Evolutionary conservation across 2,329 filamentous ascomycete genomes (phyloP).

Genomic region (Epichloe gansuensis): DNA sequence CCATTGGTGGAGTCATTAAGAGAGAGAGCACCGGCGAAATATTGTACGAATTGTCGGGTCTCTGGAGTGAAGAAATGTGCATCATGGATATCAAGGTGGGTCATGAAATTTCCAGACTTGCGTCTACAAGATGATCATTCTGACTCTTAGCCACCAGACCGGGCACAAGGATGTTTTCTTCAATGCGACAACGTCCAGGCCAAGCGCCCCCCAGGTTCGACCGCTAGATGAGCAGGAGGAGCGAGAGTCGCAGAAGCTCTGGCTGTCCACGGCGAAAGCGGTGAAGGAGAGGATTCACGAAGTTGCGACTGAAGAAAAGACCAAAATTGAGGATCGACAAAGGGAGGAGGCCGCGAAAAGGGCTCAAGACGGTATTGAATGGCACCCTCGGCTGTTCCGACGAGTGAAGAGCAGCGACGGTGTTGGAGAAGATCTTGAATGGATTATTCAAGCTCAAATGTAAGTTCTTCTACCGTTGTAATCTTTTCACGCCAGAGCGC

Average conservation of each 20-base stretch:
- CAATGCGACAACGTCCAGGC: constrained; percentile 66
- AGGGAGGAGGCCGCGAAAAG: constrained; percentile 75
- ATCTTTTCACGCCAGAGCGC: neutral
- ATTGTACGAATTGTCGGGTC: constrained; percentile 80
- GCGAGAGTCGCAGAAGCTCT: constrained; percentile 79
- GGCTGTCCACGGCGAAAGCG: constrained; percentile 69
- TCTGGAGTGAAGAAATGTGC: constrained; percentile 92
- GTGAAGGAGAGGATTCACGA: constrained; percentile 79
- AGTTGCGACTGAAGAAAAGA: constrained; percentile 85
- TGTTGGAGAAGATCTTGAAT: constrained; percentile 82
- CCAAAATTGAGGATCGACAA: constrained; percentile 87
- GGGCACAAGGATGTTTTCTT: constrained; percentile 84
- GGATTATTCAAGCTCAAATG: constrained; percentile 85
- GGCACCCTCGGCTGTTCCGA: constrained; percentile 79
- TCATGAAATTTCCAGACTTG: neutral
- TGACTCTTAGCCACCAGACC: constrained; percentile 42
- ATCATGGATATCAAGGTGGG: constrained; percentile 70
- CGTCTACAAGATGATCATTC: neutral
- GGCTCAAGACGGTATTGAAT: constrained; percentile 66
- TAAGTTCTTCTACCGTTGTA: constrained; percentile 27
- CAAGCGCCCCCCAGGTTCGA: constrained; percentile 58
- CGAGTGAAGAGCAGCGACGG: constrained; percentile 62
- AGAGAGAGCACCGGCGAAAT: constrained; percentile 75
- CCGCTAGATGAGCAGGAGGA: constrained; percentile 79
- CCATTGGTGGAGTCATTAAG: constrained; percentile 83